Evolutionary conservation across 1,284 basidiomycete genomes (phyloP).

Genomic region (Meripilus lineatus): DNA sequence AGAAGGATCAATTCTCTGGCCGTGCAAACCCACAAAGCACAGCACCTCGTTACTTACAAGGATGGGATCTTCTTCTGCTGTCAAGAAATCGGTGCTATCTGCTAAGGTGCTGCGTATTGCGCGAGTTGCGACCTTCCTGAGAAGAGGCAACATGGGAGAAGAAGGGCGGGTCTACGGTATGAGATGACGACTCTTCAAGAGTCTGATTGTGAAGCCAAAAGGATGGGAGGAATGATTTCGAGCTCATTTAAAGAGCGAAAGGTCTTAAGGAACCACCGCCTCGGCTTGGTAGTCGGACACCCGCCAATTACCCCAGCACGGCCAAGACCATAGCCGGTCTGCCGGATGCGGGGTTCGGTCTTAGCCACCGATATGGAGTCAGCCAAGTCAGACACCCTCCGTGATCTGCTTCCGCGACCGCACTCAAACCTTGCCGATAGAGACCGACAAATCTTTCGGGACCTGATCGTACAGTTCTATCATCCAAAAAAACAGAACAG

Average conservation of each 20-base stretch:
- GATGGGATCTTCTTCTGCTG: conserved; percentile 11
- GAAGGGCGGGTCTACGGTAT: not conserved
- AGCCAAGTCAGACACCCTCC: too few relatives aligned
- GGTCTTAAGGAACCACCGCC: not conserved
- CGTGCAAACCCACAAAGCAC: not conserved
- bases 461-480: not conserved
- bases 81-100: not conserved
- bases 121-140: conserved; percentile 12
- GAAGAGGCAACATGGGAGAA: conserved; percentile 10
- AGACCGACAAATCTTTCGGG: not conserved
- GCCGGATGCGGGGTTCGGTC: not conserved
- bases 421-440: not conserved
- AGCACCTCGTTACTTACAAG: conserved; percentile 8
- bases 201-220: not conserved
- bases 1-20: not conserved
- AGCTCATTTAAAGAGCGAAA: not conserved
- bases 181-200: not conserved
- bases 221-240: not conserved
- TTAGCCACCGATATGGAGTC: not conserved
- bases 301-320: not conserved
- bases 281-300: not conserved
- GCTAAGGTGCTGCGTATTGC: conserved; percentile 4
- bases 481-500: not conserved
- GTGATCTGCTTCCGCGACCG: too few relatives aligned
- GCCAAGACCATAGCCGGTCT: not conserved